phyloP scores from a whole-genome alignment of 2,329 filamentous ascomycete species.

The Lasiodiplodia theobromae region DNA sequence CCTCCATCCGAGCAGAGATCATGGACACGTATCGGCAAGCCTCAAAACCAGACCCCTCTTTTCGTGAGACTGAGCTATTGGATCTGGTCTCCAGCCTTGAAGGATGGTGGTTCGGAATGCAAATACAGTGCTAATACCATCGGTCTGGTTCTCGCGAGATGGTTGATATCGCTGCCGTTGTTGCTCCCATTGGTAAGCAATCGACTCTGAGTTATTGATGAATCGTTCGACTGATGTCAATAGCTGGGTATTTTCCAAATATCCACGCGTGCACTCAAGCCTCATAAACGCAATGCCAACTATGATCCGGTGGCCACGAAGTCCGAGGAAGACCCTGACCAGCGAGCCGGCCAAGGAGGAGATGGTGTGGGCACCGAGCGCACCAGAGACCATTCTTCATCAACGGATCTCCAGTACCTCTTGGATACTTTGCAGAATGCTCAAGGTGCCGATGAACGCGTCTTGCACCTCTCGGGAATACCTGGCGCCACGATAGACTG shows the following conservation, averaged over 20 bases:
- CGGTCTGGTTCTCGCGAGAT: not conserved
- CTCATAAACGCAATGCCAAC: not conserved
- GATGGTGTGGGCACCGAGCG: not conserved
- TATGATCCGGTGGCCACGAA: not conserved
- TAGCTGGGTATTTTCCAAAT: not conserved
- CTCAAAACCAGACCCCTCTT: not conserved
- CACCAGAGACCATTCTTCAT: not conserved
- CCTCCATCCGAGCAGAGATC: not conserved
- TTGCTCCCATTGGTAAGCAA: not conserved
- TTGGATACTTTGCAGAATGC: not conserved
- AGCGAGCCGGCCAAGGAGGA: not conserved
- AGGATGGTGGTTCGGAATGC: not conserved
- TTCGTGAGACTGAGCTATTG: conserved; percentile 9
- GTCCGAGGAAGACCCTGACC: not conserved
- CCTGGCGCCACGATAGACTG: not conserved
- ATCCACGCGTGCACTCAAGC: too few species aligned
- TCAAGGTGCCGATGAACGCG: not conserved
- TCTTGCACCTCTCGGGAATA: not conserved
- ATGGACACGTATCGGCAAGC: conserved; percentile 1
- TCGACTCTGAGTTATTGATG: not conserved
- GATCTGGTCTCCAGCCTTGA: conserved; percentile 6
- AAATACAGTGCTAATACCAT: not conserved
- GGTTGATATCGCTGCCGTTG: conserved; percentile 1
- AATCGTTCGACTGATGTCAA: not conserved
- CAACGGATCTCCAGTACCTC: not conserved